phyloP scores from a whole-genome alignment of 345 rosid species.

The Boechera retrofracta region DNA sequence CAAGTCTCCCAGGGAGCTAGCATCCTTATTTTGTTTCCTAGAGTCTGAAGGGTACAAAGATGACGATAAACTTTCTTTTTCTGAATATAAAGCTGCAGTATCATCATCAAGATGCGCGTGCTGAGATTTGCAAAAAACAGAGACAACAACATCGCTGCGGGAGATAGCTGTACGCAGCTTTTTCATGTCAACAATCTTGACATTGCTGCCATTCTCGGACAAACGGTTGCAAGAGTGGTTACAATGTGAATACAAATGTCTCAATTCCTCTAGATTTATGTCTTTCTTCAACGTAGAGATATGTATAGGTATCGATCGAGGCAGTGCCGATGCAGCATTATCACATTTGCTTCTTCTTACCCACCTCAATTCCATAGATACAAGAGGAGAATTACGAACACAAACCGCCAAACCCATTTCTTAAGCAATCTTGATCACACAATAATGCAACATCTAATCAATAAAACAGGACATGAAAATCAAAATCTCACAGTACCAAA shows the following conservation, averaged over 20 bases:
- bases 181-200: slow-evolving; percentile 50
- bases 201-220: slow-evolving; percentile 47
- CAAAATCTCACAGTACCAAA: not conserved
- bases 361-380: slow-evolving; percentile 64
- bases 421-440: slow-evolving; percentile 28
- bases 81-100: not conserved
- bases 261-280: slow-evolving; percentile 53
- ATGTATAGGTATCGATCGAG: slow-evolving; percentile 56
- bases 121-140: slow-evolving; percentile 66
- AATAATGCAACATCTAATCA: slow-evolving; percentile 27
- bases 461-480: slow-evolving; percentile 12
- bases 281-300: slow-evolving; percentile 67
- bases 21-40: slow-evolving; percentile 34
- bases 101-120: slow-evolving; percentile 24
- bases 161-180: slow-evolving; percentile 74
- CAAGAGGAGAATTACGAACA: slow-evolving; percentile 26
- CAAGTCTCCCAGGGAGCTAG: slow-evolving; percentile 49
- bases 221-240: slow-evolving; percentile 70
- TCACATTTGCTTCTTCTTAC: slow-evolving; percentile 42
- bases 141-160: slow-evolving; percentile 66
- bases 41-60: slow-evolving; percentile 26
- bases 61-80: slow-evolving; percentile 22
- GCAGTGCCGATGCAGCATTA: slow-evolving; percentile 32
- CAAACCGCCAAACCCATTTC: slow-evolving; percentile 37
- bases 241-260: slow-evolving; percentile 59